Conservation (phyloP, 768 basidiomycete species). For the Tremella yokohamensis region DNA sequence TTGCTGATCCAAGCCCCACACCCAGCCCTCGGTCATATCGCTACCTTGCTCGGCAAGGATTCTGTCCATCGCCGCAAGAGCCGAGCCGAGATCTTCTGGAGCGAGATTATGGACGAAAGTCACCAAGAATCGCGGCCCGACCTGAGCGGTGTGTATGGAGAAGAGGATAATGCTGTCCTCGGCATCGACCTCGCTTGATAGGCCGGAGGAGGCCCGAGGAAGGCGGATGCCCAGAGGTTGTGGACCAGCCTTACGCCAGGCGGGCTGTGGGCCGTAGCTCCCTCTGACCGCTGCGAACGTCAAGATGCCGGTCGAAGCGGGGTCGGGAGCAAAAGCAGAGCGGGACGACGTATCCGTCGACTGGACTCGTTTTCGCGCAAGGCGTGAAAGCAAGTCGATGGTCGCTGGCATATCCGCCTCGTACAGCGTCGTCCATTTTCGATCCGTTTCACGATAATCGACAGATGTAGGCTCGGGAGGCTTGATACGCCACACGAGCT, state of each 20-base stretch:
- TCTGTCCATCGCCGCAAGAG: constrained; percentile 25
- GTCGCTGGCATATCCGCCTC: neutral
- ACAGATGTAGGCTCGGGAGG: constrained; percentile 1
- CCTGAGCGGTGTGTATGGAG: constrained; percentile 8
- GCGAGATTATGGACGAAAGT: constrained; percentile 19
- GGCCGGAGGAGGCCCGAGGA: constrained; percentile 1
- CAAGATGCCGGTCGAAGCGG: constrained; percentile 4
- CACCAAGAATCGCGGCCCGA: constrained; percentile 24
- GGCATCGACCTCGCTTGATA: neutral
- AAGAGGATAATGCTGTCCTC: constrained; percentile 31
- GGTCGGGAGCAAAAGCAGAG: constrained; percentile 2
- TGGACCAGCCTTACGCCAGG: neutral
- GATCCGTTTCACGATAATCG: neutral
- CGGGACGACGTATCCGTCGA: neutral
- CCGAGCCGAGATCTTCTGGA: constrained; percentile 13
- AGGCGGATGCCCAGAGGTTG: constrained; percentile 8
- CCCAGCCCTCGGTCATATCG: constrained; percentile 24
- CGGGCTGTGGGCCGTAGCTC: neutral
- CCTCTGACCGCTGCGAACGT: constrained; percentile 2
- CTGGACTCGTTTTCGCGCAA: neutral
- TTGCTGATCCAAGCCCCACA: constrained; percentile 21
- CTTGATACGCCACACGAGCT: constrained; percentile 25
- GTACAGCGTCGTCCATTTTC: neutral
- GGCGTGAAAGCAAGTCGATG: neutral
- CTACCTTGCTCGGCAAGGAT: constrained; percentile 9